These are phyloP conservation scores for Yamadazyma oceani DNA, from an alignment of 1,139 yeast genomes.

Conservation along the genomic window DNA sequence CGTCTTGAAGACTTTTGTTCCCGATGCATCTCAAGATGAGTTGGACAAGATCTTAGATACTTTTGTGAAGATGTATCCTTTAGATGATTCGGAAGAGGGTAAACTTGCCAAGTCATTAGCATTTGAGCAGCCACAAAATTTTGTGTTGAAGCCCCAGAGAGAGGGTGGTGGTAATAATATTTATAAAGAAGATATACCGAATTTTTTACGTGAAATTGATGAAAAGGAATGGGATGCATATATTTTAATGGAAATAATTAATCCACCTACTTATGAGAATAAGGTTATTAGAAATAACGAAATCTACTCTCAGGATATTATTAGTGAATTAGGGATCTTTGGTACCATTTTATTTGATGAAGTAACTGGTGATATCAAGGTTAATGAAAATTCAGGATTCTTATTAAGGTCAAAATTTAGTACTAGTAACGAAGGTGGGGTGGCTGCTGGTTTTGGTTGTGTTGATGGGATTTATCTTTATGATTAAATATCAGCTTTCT, in stretches of 20 bases:
- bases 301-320: conserved; percentile 62
- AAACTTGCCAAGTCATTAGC: conserved; percentile 65
- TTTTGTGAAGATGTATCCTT: conserved; percentile 82
- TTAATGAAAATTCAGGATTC: conserved; percentile 78
- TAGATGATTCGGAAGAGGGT: conserved; percentile 73
- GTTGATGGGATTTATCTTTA: conserved; percentile 68
- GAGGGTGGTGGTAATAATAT: conserved; percentile 96
- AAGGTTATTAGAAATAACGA: conserved; percentile 68
- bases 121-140: conserved; percentile 62
- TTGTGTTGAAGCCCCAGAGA: conserved; percentile 92
- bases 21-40: conserved; percentile 25
- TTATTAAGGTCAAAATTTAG: conserved; percentile 85
- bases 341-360: conserved; percentile 81
- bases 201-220: conserved; percentile 58
- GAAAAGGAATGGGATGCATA: conserved; percentile 85
- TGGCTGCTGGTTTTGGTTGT: conserved; percentile 98
- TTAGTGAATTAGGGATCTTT: conserved; percentile 89
- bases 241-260: conserved; percentile 88
- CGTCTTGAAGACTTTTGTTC: conserved; percentile 48
- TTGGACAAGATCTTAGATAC: conserved; percentile 49
- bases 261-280: conserved; percentile 68
- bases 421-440: conserved; percentile 93
- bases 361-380: conserved; percentile 50
- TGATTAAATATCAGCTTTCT: not conserved
- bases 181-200: conserved; percentile 81